These are phyloP conservation scores for Neonectria faginata DNA, from an alignment of 2,329 filamentous ascomycete species.

Conservation along the genomic window DNA sequence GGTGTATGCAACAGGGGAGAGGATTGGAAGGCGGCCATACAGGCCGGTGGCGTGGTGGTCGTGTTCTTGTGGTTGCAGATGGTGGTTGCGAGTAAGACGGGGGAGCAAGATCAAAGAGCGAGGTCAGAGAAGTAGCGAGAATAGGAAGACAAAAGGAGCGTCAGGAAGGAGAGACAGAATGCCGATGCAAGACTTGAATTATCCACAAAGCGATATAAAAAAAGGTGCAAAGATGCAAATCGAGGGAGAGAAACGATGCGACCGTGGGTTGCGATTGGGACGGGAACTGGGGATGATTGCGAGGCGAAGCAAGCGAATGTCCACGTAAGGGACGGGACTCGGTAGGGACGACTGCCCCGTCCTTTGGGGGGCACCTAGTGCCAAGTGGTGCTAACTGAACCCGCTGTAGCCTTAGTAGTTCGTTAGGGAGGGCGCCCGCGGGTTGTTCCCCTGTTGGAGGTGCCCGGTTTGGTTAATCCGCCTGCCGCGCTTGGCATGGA, in stretches of 20 bases:
- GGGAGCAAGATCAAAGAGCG: constrained; percentile 20
- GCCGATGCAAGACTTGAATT: constrained; percentile 40
- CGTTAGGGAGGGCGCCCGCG: constrained; percentile 20
- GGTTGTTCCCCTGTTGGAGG: constrained; percentile 1
- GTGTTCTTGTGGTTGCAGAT: constrained; percentile 15
- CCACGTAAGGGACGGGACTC: constrained; percentile 44
- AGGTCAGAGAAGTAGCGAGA: constrained; percentile 31
- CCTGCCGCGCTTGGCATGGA: constrained; percentile 20
- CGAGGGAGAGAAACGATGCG: constrained; percentile 27
- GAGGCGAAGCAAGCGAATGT: constrained; percentile 40
- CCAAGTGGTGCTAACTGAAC: constrained; percentile 9
- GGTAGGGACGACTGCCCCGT: not conserved
- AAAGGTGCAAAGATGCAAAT: constrained; percentile 27
- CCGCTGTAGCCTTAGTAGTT: constrained; percentile 22
- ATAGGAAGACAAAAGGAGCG: constrained; percentile 38
- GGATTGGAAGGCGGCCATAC: constrained; percentile 33
- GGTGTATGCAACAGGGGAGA: constrained; percentile 17
- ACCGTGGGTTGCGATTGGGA: constrained; percentile 34
- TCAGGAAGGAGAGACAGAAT: constrained; percentile 44
- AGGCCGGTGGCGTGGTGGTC: constrained; percentile 27
- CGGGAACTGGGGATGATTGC: constrained; percentile 32
- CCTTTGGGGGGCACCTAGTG: not conserved
- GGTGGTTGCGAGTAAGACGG: constrained; percentile 4
- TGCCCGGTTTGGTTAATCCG: constrained; percentile 21
- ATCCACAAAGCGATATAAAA: constrained; percentile 22